Evolutionary conservation across 208 protist genomes (phyloP).

Genomic region (Leishmania lainsoni): DNA sequence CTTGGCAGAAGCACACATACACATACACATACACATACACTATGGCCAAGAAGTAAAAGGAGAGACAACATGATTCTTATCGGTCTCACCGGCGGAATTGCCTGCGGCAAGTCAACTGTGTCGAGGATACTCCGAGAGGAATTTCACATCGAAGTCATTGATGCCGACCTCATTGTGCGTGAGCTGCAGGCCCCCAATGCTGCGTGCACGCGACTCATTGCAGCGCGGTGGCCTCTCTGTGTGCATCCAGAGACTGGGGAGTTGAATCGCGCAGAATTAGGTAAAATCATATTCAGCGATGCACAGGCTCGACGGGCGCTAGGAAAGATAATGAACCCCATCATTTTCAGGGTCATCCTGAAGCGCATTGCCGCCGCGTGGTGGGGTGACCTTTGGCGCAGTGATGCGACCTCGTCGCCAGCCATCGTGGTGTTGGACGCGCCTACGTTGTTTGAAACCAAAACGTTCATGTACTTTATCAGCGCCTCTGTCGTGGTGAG

Average conservation of each 20-base stretch:
- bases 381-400: constrained; percentile 49
- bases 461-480: constrained; percentile 78
- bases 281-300: constrained; percentile 79
- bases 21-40: not conserved
- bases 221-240: constrained; percentile 66
- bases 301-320: constrained; percentile 55
- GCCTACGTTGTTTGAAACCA: constrained; percentile 87
- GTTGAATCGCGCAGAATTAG: constrained; percentile 69
- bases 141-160: constrained; percentile 74
- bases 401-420: constrained; percentile 8
- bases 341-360: constrained; percentile 77
- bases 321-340: constrained; percentile 74
- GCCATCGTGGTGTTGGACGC: constrained; percentile 84
- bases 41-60: not conserved
- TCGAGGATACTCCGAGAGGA: constrained; percentile 49
- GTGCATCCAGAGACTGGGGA: constrained; percentile 62
- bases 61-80: constrained; percentile 75
- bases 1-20: not conserved
- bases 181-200: constrained; percentile 72
- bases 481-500: constrained; percentile 69
- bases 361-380: constrained; percentile 51
- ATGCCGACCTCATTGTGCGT: constrained; percentile 78
- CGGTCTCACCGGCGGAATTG: constrained; percentile 92
- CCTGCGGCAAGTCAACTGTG: constrained; percentile 91
- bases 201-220: constrained; percentile 67